These are phyloP conservation scores for Lophiotrema nucula DNA, from an alignment of 495 filamentous ascomycete species.

Conservation along the genomic window DNA sequence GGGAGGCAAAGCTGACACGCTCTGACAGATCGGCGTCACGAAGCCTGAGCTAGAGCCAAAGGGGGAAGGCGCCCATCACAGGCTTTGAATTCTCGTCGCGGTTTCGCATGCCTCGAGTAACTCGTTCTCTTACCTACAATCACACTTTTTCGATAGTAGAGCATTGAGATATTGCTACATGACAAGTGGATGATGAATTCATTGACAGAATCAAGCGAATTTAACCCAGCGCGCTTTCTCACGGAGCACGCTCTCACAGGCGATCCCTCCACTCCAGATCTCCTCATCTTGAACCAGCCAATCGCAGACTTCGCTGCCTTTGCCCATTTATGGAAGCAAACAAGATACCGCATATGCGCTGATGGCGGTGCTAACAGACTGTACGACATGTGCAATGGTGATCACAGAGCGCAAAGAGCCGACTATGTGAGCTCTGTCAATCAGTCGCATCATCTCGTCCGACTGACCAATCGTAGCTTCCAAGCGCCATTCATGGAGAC, in stretches of 20 bases:
- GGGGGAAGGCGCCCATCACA: no score
- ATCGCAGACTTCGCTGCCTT: conserved; percentile 35
- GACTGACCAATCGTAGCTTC: conserved; percentile 46
- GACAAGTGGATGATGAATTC: no score
- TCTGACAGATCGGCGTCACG: no score
- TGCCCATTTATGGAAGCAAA: conserved; percentile 36
- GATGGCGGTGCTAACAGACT: conserved; percentile 90
- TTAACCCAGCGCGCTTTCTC: conserved; percentile 23
- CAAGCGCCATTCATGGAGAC: conserved; percentile 77
- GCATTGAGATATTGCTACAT: no score
- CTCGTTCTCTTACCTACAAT: no score
- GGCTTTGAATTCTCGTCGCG: no score
- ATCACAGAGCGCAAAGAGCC: conserved; percentile 41
- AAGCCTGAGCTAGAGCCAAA: no score
- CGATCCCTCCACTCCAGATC: conserved; percentile 9
- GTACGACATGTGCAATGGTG: conserved; percentile 52
- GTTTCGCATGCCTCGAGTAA: no score
- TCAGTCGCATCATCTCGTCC: not conserved
- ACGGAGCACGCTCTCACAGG: conserved; percentile 3
- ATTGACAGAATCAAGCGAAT: not conserved
- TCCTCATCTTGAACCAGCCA: conserved; percentile 45
- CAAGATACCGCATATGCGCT: conserved; percentile 59
- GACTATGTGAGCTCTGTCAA: conserved; percentile 42
- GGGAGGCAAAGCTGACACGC: no score
- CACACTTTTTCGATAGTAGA: no score